Evolutionary conservation across 257 asterid genomes (phyloP), one percentile per base, ranked within the genome.

Genomic region (Craterostigma plantagineum): DNA sequence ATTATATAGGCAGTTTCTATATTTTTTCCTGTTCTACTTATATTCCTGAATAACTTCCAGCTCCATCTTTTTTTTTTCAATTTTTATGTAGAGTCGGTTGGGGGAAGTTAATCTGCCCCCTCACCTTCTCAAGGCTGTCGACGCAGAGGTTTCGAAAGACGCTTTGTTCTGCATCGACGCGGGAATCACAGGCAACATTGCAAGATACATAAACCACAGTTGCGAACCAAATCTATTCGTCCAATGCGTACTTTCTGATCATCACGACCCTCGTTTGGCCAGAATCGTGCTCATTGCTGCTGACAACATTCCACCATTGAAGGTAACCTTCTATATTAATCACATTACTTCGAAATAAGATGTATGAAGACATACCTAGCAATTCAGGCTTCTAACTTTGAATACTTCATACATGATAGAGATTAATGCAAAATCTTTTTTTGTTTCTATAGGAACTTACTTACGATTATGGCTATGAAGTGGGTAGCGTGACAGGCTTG

Each of bases 101-200:
- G 42, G 80, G 34, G 90, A 79, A 11, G 98, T 87, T 18, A 45
- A 61, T 0, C 55, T 87, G 62, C 95, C 98, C 0, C 46, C 62
- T 9, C 35, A 67, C 46, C 5, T 77, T 57, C 60, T 64, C 16
- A 69, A 62, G 18, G 61, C n/a, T n/a, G n/a, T 54, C 14, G 66
- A 50, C 16, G 75, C 69, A 34, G 70, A 66, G 42, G 49, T 56
- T 0, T 54, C 69, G 7, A 90, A 85, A 14, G 62, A 45, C 18
- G 75, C 56, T 34, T 94, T 91, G 6, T 86, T 75, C 42, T 86
- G 97, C 71, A 78, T 86, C 34, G 97, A 86, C 57, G 94, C 92
- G 0, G 87, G 67, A 9, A 7, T 63, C 7, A 67, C 68, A 0
- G 97, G 97, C 3, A 86, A 78, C 33, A 18, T 78, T 18, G 75